phyloP scores from a whole-genome alignment of 2,329 filamentous ascomycete species.

The Aspergillus fijiensis region DNA sequence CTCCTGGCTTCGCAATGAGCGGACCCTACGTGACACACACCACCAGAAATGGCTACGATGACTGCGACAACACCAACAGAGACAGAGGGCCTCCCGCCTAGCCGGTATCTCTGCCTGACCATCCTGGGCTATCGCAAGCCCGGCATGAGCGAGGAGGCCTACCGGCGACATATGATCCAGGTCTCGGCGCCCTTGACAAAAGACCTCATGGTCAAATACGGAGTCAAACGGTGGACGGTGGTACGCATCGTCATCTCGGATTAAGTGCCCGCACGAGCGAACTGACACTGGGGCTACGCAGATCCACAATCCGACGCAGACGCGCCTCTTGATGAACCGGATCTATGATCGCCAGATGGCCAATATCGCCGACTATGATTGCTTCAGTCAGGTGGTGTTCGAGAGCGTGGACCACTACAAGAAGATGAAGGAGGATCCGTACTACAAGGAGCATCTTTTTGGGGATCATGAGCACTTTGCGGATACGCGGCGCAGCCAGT shows the following conservation, averaged over 20 bases:
- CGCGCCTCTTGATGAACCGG: conserved; percentile 41
- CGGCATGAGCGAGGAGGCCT: conserved; percentile 52
- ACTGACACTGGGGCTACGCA: conserved; percentile 15
- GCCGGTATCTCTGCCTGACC: conserved; percentile 44
- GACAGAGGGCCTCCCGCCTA: too few species aligned
- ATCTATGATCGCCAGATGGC: conserved; percentile 49
- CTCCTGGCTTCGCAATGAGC: too few species aligned
- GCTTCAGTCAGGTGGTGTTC: conserved; percentile 52
- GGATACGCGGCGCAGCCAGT: conserved; percentile 46
- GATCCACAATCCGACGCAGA: conserved; percentile 44
- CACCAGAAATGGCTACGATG: too few species aligned
- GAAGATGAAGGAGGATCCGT: conserved; percentile 51
- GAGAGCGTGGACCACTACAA: conserved; percentile 48
- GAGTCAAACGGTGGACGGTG: conserved; percentile 49
- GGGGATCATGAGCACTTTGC: conserved; percentile 53
- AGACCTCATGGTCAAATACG: conserved; percentile 52
- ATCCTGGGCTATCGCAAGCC: conserved; percentile 50
- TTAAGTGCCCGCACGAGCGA: too few species aligned
- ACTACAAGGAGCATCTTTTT: conserved; percentile 48
- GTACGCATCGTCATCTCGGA: conserved; percentile 23
- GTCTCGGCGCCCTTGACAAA: conserved; percentile 50
- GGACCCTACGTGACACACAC: too few species aligned
- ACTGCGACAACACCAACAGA: too few species aligned
- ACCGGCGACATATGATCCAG: conserved; percentile 50
- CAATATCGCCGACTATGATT: conserved; percentile 51